A percentile compares a stretch with the other conserved stretches of the same genome.
Conservation (phyloP, 192 early-diverging fungal genomes). For the Gamsiella multidivaricata region DNA sequence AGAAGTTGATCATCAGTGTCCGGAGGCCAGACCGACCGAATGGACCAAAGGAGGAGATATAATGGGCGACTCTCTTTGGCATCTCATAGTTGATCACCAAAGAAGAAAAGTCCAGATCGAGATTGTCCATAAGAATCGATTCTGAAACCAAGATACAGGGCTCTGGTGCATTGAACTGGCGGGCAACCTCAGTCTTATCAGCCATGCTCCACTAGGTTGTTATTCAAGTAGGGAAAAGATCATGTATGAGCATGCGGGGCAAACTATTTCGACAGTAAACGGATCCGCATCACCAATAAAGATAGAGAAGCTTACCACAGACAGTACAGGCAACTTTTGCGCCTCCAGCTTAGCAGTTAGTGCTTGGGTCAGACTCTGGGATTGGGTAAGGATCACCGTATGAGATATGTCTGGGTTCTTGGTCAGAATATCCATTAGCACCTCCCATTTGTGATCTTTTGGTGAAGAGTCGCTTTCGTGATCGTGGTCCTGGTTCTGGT, state of each 20-base stretch:
- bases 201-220: conserved; percentile 56
- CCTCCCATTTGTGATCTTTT: conserved; percentile 29
- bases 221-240: not conserved
- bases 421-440: conserved; percentile 26
- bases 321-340: conserved; percentile 29
- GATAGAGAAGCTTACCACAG: conserved; percentile 30
- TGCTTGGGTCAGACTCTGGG: conserved; percentile 37
- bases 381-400: conserved; percentile 42
- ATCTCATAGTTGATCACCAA: conserved; percentile 53
- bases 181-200: conserved; percentile 42
- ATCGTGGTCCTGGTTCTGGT: not conserved
- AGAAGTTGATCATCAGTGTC: conserved; percentile 47
- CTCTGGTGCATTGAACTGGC: conserved; percentile 36
- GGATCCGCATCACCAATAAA: not conserved
- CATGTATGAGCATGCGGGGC: not conserved
- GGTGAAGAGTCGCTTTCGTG: not conserved
- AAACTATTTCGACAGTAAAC: not conserved
- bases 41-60: conserved; percentile 45
- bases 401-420: conserved; percentile 47
- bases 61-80: conserved; percentile 24
- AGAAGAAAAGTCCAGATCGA: conserved; percentile 46
- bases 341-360: conserved; percentile 21
- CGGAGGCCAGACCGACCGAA: conserved; percentile 41
- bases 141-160: conserved; percentile 41
- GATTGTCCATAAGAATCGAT: conserved; percentile 32